Conservation (phyloP, 1,139 yeast genomes). For the Nakaseomyces kungkrabaensis region DNA sequence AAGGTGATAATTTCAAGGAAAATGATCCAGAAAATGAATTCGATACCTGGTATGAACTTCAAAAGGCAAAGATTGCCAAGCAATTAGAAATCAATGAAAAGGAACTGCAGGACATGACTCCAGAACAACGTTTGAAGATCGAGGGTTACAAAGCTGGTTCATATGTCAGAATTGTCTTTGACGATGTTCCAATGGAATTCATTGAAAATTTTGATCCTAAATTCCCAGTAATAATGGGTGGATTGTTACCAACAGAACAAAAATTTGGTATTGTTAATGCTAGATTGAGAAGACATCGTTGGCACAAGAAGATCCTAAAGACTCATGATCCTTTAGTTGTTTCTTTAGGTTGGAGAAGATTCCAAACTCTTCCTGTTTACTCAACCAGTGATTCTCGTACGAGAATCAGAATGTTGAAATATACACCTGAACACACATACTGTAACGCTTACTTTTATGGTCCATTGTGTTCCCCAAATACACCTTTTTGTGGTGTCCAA, state of each 20-base stretch:
- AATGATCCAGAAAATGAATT: constrained; percentile 62
- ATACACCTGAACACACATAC: constrained; percentile 96
- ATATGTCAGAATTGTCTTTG: constrained; percentile 82
- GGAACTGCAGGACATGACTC: constrained; percentile 64
- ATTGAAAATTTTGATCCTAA: constrained; percentile 75
- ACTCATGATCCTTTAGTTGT: constrained; percentile 91
- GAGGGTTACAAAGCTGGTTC: constrained; percentile 94
- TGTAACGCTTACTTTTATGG: constrained; percentile 96
- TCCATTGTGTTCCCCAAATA: constrained; percentile 93
- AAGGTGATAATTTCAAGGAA: constrained; percentile 66
- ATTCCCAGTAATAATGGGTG: constrained; percentile 84
- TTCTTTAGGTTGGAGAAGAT: constrained; percentile 96
- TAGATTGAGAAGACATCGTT: constrained; percentile 92
- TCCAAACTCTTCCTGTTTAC: constrained; percentile 91
- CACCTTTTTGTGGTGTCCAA: constrained; percentile 94
- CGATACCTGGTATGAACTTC: constrained; percentile 96
- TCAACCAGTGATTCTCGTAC: constrained; percentile 97
- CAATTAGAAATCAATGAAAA: constrained; percentile 89
- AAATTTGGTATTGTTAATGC: constrained; percentile 90
- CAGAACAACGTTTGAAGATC: constrained; percentile 61
- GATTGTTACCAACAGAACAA: constrained; percentile 80
- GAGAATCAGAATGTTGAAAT: constrained; percentile 93
- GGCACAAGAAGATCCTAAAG: constrained; percentile 95
- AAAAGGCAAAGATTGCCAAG: constrained; percentile 93
- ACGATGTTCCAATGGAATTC: constrained; percentile 81